Base-by-base conservation (phyloP, 805 yeast species). In the Cyberlindnera galapagoensis region DNA sequence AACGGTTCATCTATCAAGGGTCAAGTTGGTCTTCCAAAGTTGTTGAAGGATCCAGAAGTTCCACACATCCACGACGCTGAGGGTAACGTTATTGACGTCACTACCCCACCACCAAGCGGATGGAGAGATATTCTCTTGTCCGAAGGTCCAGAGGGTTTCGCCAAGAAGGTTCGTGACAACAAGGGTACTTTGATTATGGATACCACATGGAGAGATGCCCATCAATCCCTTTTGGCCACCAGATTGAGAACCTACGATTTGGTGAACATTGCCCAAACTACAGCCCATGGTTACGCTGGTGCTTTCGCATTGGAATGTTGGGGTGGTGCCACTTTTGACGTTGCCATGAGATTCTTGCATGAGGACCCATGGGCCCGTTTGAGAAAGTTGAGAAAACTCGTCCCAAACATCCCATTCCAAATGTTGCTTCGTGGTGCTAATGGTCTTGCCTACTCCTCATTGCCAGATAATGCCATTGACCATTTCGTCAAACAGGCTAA, bases 311-410 rank as follows among this genome's bases (percentile, higher is more conserved):
- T 92, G 34, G 99, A 92, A 66, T 92, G 98, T 69, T 92, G 99
- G 99, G 99, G 99, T 65, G 99, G 99, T 64, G 99, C 99, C 34
- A 92, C 99, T 23, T 92, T 92, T 52, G 99, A 92, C 56, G 99
- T 92, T 34, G 82, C 95, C 34, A 88, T 92, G 97, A 78, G 99
- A 63, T 92, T 92, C 74, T 71, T 92, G 53, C 86, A 90, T 61
- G 99, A 92, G 69, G 97, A 88, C 60, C 99, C 99, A 46, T 92
- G 99, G 99, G 94, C 74, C 39, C 78, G 99, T 63, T 72, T 92
- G 60, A 76, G 95, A 60, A 73, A 76, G 61, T 69, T 92, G 62
- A 77, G 98, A 63, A 72, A 72, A 52, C 71, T 81, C 37, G 97
- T 94, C 42, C 99, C 99, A 56, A 92, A 92, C 67, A 87, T 92